Evolutionary conservation across 257 asterid species (phyloP).

Genomic region (Henckelia pumila): DNA sequence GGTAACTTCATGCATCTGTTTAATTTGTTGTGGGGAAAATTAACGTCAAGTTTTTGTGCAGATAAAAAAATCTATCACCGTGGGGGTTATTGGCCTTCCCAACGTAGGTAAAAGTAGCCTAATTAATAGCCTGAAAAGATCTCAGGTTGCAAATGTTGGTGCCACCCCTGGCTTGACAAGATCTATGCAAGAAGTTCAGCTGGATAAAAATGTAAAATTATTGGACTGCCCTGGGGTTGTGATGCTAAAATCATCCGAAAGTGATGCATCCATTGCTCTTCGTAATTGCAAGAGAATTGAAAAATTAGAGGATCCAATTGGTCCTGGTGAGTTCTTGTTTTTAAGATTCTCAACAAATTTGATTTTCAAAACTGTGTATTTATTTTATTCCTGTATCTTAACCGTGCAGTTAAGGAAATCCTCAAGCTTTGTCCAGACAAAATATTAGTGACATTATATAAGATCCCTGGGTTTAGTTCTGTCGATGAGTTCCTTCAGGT

Average conservation of each 20-base stretch:
- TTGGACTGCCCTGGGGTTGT: slow-evolving; percentile 97
- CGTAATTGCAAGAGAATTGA: slow-evolving; percentile 96
- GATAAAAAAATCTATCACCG: slow-evolving; percentile 90
- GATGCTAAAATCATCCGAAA: slow-evolving; percentile 74
- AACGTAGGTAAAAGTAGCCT: slow-evolving; percentile 98
- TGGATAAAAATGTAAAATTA: slow-evolving; percentile 81
- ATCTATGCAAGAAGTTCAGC: slow-evolving; percentile 89
- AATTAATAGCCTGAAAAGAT: slow-evolving; percentile 85
- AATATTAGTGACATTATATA: slow-evolving; percentile 67
- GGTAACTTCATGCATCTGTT: background rate
- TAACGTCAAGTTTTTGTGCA: slow-evolving; percentile 38
- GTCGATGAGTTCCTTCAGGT: slow-evolving; percentile 88
- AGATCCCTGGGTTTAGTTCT: slow-evolving; percentile 66
- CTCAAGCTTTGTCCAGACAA: slow-evolving; percentile 73
- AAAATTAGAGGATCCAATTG: slow-evolving; percentile 80
- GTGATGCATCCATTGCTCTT: slow-evolving; percentile 76
- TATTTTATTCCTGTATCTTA: slow-evolving; percentile 18
- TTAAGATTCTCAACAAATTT: background rate
- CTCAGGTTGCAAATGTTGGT: slow-evolving; percentile 89
- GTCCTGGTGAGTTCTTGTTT: slow-evolving; percentile 56
- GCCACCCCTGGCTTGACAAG: slow-evolving; percentile 94
- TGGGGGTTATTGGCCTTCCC: slow-evolving; percentile 80
- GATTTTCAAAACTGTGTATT: slow-evolving; percentile 5
- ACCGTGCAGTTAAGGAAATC: slow-evolving; percentile 77
- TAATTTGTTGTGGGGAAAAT: background rate